A percentile compares a stretch with the other conserved stretches of the same genome.
phyloP scores from a whole-genome alignment of 331 rosid species.

The Stylosanthes scabra region DNA sequence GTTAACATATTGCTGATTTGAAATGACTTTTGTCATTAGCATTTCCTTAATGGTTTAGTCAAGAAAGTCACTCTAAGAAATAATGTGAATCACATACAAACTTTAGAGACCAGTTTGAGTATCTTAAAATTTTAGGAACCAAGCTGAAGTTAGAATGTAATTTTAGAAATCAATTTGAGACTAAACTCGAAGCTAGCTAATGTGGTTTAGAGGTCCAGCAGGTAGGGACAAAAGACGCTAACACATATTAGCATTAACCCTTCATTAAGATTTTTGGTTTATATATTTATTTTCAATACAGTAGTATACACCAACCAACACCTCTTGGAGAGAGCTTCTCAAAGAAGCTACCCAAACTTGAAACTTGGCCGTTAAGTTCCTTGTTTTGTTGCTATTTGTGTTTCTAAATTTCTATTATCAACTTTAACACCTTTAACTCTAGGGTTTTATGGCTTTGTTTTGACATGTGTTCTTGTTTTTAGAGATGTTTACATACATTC shows the following conservation, averaged over 20 bases:
- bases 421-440: conserved; percentile 45
- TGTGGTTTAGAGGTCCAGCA: conserved; percentile 24
- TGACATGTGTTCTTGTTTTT: not conserved
- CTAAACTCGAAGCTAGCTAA: not conserved
- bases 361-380: conserved; percentile 62
- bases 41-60: too few relatives aligned
- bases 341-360: conserved; percentile 60
- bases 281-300: not conserved
- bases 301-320: conserved; percentile 48
- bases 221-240: conserved; percentile 9
- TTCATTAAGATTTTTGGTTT: conserved; percentile 11
- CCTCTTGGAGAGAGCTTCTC: conserved; percentile 50
- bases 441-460: conserved; percentile 46
- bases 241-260: conserved; percentile 20
- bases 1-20: too few relatives aligned
- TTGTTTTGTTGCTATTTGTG: conserved; percentile 7
- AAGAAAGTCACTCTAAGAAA: too few relatives aligned
- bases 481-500: too few relatives aligned
- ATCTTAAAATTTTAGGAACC: not conserved
- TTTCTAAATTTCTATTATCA: conserved; percentile 18
- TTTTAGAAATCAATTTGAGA: too few relatives aligned
- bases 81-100: too few relatives aligned
- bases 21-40: too few relatives aligned
- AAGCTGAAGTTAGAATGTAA: conserved; percentile 12
- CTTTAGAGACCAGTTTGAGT: too few relatives aligned